phyloP scores from a whole-genome alignment of 2,329 filamentous ascomycete species.

The Ophidiomyces ophidiicola region DNA sequence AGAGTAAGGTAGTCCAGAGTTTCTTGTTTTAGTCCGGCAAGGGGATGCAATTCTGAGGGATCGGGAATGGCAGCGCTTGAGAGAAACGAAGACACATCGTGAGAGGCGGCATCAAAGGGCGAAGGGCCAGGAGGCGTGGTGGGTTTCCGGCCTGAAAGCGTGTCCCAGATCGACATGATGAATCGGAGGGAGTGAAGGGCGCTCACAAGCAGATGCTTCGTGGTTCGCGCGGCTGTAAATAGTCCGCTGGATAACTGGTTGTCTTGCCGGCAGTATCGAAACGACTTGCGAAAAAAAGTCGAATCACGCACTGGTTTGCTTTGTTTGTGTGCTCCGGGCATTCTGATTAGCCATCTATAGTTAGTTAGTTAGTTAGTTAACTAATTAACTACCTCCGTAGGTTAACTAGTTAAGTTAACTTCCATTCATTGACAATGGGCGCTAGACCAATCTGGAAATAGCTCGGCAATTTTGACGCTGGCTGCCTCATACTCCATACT shows the following conservation, averaged over 20 bases:
- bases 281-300: constrained; percentile 6
- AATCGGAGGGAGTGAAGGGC: background rate
- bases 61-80: constrained; percentile 66
- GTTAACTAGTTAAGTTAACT: background rate
- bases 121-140: constrained; percentile 42
- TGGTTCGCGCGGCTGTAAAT: no score
- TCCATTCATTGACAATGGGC: background rate
- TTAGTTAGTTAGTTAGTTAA: background rate
- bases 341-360: background rate
- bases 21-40: constrained; percentile 84
- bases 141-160: constrained; percentile 48
- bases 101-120: constrained; percentile 58
- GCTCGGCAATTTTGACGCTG: background rate
- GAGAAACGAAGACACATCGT: constrained; percentile 80
- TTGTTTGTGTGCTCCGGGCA: no score
- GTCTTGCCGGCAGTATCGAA: background rate
- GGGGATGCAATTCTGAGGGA: constrained; percentile 77
- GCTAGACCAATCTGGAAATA: background rate
- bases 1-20: constrained; percentile 89
- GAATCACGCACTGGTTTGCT: constrained; percentile 6
- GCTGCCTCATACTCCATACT: background rate
- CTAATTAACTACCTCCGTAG: background rate
- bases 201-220: no score
- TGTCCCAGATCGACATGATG: constrained; percentile 49
- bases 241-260: no score